These are phyloP conservation scores for Curvularia lunata DNA, from an alignment of 2,329 filamentous ascomycete species.

Conservation along the genomic window DNA sequence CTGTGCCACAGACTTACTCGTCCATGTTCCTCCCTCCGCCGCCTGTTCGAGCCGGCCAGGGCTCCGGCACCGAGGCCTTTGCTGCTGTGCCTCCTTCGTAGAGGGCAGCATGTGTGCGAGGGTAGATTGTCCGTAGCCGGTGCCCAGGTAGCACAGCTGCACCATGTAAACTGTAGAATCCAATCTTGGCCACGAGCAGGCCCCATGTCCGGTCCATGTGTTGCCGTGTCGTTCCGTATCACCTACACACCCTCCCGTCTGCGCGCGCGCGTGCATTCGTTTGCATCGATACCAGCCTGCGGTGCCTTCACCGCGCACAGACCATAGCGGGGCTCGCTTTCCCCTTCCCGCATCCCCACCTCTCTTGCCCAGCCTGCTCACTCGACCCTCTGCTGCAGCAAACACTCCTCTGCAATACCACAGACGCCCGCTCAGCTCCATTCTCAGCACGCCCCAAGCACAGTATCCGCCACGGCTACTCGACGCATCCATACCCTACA, in stretches of 20 bases:
- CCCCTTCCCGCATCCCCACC: conserved; percentile 29
- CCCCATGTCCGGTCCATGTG: conserved; percentile 4
- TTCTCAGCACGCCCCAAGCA: conserved; percentile 14
- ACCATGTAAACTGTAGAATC: conserved; percentile 26
- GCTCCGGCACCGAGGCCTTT: conserved; percentile 56
- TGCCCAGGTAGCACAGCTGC: conserved; percentile 18
- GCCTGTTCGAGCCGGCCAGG: conserved; percentile 40
- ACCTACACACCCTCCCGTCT: conserved; percentile 4
- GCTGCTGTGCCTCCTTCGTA: conserved; percentile 55
- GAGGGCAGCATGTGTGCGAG: conserved; percentile 7
- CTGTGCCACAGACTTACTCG: conserved; percentile 59
- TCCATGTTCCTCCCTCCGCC: conserved; percentile 68
- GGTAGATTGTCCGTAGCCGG: conserved; percentile 3
- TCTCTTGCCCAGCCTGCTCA: conserved; percentile 23
- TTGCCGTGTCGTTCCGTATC: conserved; percentile 4
- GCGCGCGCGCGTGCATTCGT: conserved; percentile 7
- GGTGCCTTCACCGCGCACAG: conserved; percentile 15
- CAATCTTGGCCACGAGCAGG: conserved; percentile 5
- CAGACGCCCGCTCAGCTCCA: conserved; percentile 15
- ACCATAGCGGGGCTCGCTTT: conserved; percentile 19
- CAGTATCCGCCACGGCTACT: conserved; percentile 7
- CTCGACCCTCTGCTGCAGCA: conserved; percentile 16
- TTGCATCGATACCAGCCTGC: conserved; percentile 11
- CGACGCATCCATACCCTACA: conserved; percentile 19
- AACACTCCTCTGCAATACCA: conserved; percentile 15